Evolutionary conservation across 768 basidiomycete genomes (phyloP).

Genomic region (Lactarius pseudohatsudake): DNA sequence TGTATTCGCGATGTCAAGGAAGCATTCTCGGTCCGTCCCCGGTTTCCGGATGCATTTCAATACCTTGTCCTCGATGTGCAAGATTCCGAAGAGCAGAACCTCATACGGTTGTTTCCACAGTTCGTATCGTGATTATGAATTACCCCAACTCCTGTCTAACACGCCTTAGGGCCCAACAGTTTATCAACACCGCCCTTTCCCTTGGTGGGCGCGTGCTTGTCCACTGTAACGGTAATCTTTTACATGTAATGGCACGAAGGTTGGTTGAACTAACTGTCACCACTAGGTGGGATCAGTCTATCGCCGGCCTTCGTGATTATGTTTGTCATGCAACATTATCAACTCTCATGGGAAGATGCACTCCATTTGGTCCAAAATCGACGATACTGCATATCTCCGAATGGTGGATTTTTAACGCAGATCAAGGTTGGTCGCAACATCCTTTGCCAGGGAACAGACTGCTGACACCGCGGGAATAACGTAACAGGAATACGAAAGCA

Average conservation of each 20-base stretch:
- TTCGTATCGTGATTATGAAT: conserved; percentile 38
- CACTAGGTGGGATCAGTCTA: conserved; percentile 77
- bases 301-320: conserved; percentile 90
- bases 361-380: conserved; percentile 86
- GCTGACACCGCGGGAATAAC: conserved; percentile 12
- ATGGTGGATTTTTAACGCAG: conserved; percentile 88
- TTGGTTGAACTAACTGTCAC: not conserved
- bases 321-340: conserved; percentile 88
- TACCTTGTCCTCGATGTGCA: conserved; percentile 86
- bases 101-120: conserved; percentile 88
- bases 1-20: conserved; percentile 90
- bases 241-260: not conserved
- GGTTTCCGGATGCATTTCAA: conserved; percentile 74
- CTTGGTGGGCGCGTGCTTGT: conserved; percentile 76
- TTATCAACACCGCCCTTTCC: conserved; percentile 70
- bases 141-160: conserved; percentile 3
- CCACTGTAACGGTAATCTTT: conserved; percentile 78
- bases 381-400: conserved; percentile 91
- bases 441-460: not conserved
- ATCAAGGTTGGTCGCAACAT: conserved; percentile 63
- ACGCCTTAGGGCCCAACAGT: conserved; percentile 60
- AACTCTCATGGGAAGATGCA: conserved; percentile 84
- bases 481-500: conserved; percentile 85
- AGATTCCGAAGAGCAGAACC: conserved; percentile 93
- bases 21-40: conserved; percentile 83